A percentile compares a stretch with the other conserved stretches of the same genome.
Evolutionary conservation across 805 yeast genomes (phyloP).

Genomic region (Yamadazyma nakazawae): DNA sequence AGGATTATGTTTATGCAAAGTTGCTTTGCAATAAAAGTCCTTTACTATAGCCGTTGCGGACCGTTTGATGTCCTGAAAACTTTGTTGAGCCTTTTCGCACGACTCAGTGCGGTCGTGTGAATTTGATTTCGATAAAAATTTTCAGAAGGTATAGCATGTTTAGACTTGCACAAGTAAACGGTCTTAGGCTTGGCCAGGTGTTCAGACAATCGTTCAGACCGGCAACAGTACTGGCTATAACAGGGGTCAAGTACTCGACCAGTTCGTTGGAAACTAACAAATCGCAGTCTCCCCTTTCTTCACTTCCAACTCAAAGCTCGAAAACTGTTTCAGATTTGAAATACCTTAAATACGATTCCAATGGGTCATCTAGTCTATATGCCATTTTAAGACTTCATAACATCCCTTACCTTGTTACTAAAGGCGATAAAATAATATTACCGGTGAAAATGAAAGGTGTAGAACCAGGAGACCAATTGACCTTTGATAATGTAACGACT

Average conservation of each 20-base stretch:
- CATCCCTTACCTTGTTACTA: slow-evolving; percentile 83
- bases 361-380: slow-evolving; percentile 53
- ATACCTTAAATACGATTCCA: slow-evolving; percentile 57
- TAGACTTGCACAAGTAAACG: neutral
- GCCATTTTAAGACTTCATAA: slow-evolving; percentile 81
- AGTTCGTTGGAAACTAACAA: neutral
- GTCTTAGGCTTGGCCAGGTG: neutral
- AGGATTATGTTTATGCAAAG: neutral
- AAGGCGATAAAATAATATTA: slow-evolving; percentile 79
- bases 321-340: slow-evolving; percentile 26
- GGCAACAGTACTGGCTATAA: neutral
- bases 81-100: neutral
- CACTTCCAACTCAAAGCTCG: slow-evolving; percentile 29
- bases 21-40: neutral
- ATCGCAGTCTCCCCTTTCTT: neutral
- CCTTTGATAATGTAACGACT: slow-evolving; percentile 70
- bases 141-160: neutral
- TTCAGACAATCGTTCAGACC: neutral
- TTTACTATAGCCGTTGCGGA: neutral
- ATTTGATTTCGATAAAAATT: neutral
- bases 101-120: slow-evolving; percentile 1
- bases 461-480: slow-evolving; percentile 77
- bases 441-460: slow-evolving; percentile 78
- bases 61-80: neutral
- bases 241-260: neutral